Percentiles rank a stretch among this genome's conserved stretches.
Evolutionary conservation across 2,329 filamentous ascomycete species (phyloP).

Genomic region (Hypoxylon sp.): DNA sequence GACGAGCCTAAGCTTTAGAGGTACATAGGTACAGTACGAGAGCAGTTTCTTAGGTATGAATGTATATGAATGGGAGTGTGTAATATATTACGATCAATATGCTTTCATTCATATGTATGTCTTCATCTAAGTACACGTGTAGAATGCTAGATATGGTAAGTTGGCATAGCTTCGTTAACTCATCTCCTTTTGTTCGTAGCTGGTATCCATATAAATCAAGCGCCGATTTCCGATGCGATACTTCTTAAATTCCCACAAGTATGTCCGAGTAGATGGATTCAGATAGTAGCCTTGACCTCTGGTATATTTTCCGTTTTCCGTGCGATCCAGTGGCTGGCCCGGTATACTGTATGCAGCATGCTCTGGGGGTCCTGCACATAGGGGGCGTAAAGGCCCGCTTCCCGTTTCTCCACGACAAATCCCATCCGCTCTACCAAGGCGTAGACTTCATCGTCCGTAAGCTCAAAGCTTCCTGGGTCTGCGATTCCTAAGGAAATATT

Average conservation of each 20-base stretch:
- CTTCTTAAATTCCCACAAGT: slow-evolving; percentile 1
- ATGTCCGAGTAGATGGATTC: slow-evolving; percentile 1
- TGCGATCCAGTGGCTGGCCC: slow-evolving; percentile 84
- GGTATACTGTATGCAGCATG: slow-evolving; percentile 86
- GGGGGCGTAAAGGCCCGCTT: slow-evolving; percentile 71
- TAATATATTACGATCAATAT: background rate
- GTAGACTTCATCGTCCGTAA: slow-evolving; percentile 88
- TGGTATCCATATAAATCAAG: slow-evolving; percentile 22
- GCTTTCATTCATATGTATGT: slow-evolving; percentile 8
- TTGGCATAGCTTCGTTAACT: slow-evolving; percentile 10
- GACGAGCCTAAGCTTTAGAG: too few species aligned
- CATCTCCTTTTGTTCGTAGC: slow-evolving; percentile 2
- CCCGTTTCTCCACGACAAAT: slow-evolving; percentile 74
- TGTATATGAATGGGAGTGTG: too few species aligned
- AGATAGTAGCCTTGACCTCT: too few species aligned
- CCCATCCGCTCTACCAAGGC: slow-evolving; percentile 77
- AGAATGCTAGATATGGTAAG: slow-evolving; percentile 3
- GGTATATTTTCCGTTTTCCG: too few species aligned
- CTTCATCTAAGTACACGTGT: slow-evolving; percentile 18
- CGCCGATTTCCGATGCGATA: slow-evolving; percentile 24
- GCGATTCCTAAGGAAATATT: slow-evolving; percentile 73
- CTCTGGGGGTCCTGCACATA: slow-evolving; percentile 88
- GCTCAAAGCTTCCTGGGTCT: slow-evolving; percentile 88
- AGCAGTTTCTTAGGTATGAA: too few species aligned
- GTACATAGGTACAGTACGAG: too few species aligned